These are phyloP conservation scores for Suillus spraguei DNA, from an alignment of 768 basidiomycete species.

Conservation along the genomic window DNA sequence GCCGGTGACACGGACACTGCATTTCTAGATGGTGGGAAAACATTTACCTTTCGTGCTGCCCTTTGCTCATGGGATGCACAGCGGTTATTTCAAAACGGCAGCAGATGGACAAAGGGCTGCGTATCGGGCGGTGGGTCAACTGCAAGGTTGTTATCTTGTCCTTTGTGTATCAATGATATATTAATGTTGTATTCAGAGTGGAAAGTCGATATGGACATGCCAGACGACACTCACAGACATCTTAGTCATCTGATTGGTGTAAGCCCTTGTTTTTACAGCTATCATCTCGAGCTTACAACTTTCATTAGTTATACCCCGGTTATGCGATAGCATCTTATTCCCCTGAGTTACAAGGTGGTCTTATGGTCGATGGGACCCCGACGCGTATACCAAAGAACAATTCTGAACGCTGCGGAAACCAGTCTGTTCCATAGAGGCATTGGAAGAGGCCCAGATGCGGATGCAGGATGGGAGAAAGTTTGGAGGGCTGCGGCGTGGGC, in stretches of 20 bases:
- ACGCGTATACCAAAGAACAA: slow-evolving; percentile 53
- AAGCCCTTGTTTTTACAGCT: neutral
- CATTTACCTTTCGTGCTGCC: neutral
- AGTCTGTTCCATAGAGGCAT: slow-evolving; percentile 70
- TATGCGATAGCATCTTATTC: slow-evolving; percentile 66
- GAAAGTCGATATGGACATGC: slow-evolving; percentile 72
- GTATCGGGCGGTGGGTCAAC: slow-evolving; percentile 73
- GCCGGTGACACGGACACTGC: slow-evolving; percentile 65
- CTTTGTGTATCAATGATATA: neutral
- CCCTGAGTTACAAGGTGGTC: slow-evolving; percentile 45
- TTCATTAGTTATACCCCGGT: slow-evolving; percentile 60
- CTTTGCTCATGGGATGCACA: slow-evolving; percentile 28
- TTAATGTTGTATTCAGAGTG: slow-evolving; percentile 51
- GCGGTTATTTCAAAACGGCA: slow-evolving; percentile 46
- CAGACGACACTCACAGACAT: slow-evolving; percentile 71
- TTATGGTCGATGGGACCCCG: slow-evolving; percentile 33
- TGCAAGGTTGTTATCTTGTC: slow-evolving; percentile 56
- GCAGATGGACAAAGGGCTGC: slow-evolving; percentile 74
- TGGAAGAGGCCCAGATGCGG: slow-evolving; percentile 71
- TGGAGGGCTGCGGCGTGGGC: slow-evolving; percentile 81
- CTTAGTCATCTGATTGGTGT: slow-evolving; percentile 74
- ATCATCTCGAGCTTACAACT: slow-evolving; percentile 14
- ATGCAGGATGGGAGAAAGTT: slow-evolving; percentile 79
- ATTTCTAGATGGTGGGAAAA: slow-evolving; percentile 57
- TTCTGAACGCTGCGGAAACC: slow-evolving; percentile 58